Evolutionary conservation across 2,329 filamentous ascomycete genomes (phyloP), one percentile per base, ranked within the genome.

Genomic region (Aspergillus novofumigatus): DNA sequence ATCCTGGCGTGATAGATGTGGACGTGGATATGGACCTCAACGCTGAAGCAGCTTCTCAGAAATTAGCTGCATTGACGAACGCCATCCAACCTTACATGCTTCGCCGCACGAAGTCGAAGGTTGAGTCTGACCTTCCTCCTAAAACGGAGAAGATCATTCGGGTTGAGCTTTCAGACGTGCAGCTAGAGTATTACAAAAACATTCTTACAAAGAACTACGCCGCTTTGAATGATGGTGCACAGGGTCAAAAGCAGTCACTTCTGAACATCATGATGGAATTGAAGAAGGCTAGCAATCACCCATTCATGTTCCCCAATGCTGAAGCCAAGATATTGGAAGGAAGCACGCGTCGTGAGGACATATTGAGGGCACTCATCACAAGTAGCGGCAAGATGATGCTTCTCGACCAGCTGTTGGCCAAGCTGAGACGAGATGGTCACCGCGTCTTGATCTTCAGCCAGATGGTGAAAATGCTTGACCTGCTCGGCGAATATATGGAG

Each of bases 371-470:
- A 21, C 83, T 99, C 59, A 96, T 99, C 69, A 93, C 92, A 3
- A 96, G 92, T 71, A 99, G 94, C 76, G 95, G 95, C 65, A 99
- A 99, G 78, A 97, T 99, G 94, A 97, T 97, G 92, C 82, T 99
- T 51, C 84, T 99, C 7, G 94, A 99, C 67, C 91, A 92, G 71
- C 86, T 99, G n/a, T 82, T 99, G 10, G 89, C 89, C 5, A 99
- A 99, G 76, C 78, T 99, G 63, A 96, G 89, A 73, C 90, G 88
- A 65, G 94, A 99, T 69, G 91, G 91, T 50, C 94, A 99, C 75
- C 90, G 94, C 54, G 95, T 99, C 11, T 79, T 99, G 61, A 97
- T 99, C 63, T 99, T 99, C 80, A 97, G 93, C 72, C 94, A 99
- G 72, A 99, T 99, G 94, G 95, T 99, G 38, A 95, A 91, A 71